Evolutionary conservation across 768 basidiomycete species (phyloP), one percentile per base, ranked within the genome.

Genomic region (Kwoniella bestiolae): DNA sequence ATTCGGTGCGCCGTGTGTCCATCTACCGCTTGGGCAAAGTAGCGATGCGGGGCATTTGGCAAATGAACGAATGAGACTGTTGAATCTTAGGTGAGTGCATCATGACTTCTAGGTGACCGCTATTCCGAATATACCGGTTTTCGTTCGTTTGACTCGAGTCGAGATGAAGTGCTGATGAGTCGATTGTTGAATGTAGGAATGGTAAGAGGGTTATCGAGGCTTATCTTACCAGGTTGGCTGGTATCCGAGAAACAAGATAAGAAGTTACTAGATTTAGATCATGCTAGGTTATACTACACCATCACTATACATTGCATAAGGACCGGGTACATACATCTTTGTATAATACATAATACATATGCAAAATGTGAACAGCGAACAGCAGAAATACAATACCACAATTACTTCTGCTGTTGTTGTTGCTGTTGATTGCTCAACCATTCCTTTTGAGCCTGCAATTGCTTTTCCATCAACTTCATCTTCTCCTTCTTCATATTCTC

Each of bases 21-120:
- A 99, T 81, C 85, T 99, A 2, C 96, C 96, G 0, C 87, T 99
- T 82, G 96, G 95, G 0, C 92, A 95, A 44, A 92, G 92, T 68
- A 76, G 28, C 90, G 92, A 93, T 91, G 77, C 91, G 89, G 94
- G 92, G 0, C 96, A 97, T 84, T 81, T 99, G 25, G 89, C 93
- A 2, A 91, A 99, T 77, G 96, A 99, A 79, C 85, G 92, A 3
- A 93, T 97, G 58, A 89, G 93, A 2, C 82, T 96, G 1, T 81
- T 86, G 23, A 97, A 97, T 73, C 84, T 98, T 64, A 78, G 71
- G 77, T 78, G 65, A 67, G 25, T 46, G 3, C 7, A n/a, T n/a
- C n/a, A n/a, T n/a, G n/a, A n/a, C n/a, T n/a, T n/a, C n/a, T n/a
- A n/a, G n/a, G n/a, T n/a, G n/a, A n/a, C n/a, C n/a, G n/a, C n/a